Conservation (phyloP, 1,139 yeast genomes). For the Pichia sp. region DNA sequence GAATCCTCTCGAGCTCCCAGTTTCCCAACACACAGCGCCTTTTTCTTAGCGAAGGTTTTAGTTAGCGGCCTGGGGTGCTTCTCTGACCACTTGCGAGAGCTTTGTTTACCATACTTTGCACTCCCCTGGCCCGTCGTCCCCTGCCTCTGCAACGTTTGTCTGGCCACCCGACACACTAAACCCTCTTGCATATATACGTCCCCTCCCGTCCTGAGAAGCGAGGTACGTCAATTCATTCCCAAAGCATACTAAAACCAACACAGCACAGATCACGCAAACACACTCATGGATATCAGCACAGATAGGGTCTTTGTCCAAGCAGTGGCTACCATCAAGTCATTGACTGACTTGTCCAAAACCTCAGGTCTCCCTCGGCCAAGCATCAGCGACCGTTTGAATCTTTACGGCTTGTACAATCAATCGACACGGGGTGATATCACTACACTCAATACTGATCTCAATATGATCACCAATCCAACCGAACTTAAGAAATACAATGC, state of each 20-base stretch:
- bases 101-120: too few species aligned
- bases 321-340: conserved; percentile 70
- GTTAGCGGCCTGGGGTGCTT: too few species aligned
- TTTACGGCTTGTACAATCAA: conserved; percentile 84
- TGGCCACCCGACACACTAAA: too few species aligned
- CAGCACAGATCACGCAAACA: background rate
- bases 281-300: conserved; percentile 37
- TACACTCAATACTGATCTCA: conserved; percentile 44
- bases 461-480: conserved; percentile 47
- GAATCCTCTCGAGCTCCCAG: too few species aligned
- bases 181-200: too few species aligned
- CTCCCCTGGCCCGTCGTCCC: too few species aligned
- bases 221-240: too few species aligned
- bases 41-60: too few species aligned
- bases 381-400: conserved; percentile 61
- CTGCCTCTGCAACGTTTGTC: too few species aligned
- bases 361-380: conserved; percentile 83
- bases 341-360: conserved; percentile 65
- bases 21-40: too few species aligned
- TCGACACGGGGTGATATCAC: conserved; percentile 81
- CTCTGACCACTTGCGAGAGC: too few species aligned
- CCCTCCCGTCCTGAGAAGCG: too few species aligned
- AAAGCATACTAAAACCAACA: background rate
- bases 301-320: conserved; percentile 83
- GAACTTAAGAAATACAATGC: conserved; percentile 82